Base-by-base conservation (phyloP, 2,329 filamentous ascomycete genomes). In the Neopestalotiopsis sp. region DNA sequence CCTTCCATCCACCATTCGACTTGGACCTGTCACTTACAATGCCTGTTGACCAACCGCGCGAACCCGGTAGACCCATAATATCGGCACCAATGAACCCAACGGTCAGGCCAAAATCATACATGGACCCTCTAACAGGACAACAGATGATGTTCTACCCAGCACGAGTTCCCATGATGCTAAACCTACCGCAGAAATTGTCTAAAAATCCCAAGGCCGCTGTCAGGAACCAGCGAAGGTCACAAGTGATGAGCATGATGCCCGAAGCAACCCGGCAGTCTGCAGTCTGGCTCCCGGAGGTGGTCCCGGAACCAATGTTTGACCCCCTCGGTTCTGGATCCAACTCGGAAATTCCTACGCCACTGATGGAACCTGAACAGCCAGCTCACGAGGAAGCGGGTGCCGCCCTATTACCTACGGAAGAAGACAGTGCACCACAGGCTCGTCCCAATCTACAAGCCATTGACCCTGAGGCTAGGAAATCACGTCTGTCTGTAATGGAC, bases 111-210 rank as follows among this genome's bases (percentile, higher is more conserved):
- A 85, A 87, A 70, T 89, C 89, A 1, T 91, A 90, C 77, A 81
- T 89, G 75, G 85, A 91, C 75, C 89, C 89, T 1, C 84, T 86
- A 32, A 91, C 91, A 1, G 91, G 90, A 4, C 90, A 95, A 72
- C 85, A 91, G 74, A 97, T 98, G 93, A 89, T 97, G 10, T 98
- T 92, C 81, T 99, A 99, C 78, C 96, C 96, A 14, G 96, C 96
- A 3, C 95, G 94, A 1, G 96, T 99, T 2, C 96, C 96, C 3
- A 91, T 92, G 71, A 95, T 97, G 91, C 86, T 99, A 68, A 98
- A 97, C 75, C 83, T 99, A 13, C 96, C 96, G 0, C 94, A 94
- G 59, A 93, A 94, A 74, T 83, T 98, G 65, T 97, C 95, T 1
- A 93, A 91, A 74, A 87, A 90, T 66, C 90, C 92, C 9, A 88